Evolutionary conservation across 306 rosid genomes (phyloP).

Genomic region (Cyclanthera cordifolia): DNA sequence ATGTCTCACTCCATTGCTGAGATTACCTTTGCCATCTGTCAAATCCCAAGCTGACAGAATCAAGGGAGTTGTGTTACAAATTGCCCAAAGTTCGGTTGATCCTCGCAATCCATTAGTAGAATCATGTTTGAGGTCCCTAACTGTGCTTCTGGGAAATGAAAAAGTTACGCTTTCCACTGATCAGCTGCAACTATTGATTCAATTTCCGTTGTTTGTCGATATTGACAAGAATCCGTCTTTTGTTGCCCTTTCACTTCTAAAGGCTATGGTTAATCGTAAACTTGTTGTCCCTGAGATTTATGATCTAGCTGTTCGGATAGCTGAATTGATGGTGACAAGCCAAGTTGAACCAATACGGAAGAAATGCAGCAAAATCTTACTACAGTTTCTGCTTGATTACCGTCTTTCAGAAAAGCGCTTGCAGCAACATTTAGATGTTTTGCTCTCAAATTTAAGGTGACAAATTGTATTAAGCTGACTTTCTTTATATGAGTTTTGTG

Average conservation of each 20-base stretch:
- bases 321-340: slow-evolving; percentile 87
- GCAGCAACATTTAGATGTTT: slow-evolving; percentile 68
- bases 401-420: slow-evolving; percentile 56
- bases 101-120: slow-evolving; percentile 63
- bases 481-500: background rate
- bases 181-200: slow-evolving; percentile 54
- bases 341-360: slow-evolving; percentile 65
- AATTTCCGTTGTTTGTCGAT: slow-evolving; percentile 73
- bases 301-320: slow-evolving; percentile 65
- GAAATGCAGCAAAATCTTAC: slow-evolving; percentile 65
- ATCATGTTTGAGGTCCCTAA: slow-evolving; percentile 59
- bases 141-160: slow-evolving; percentile 62
- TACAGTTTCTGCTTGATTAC: slow-evolving; percentile 78
- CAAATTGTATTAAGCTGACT: slow-evolving; percentile 8
- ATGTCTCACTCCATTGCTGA: slow-evolving; percentile 60
- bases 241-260: slow-evolving; percentile 65
- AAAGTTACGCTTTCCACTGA: slow-evolving; percentile 55
- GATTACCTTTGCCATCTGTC: slow-evolving; percentile 68
- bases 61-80: slow-evolving; percentile 52
- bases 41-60: slow-evolving; percentile 54
- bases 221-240: slow-evolving; percentile 56
- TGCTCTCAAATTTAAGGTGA: slow-evolving; percentile 69
- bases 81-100: slow-evolving; percentile 49
- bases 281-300: slow-evolving; percentile 74
- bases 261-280: slow-evolving; percentile 67